A percentile compares a stretch with the other conserved stretches of the same genome.
phyloP scores from a whole-genome alignment of 257 asterid genomes.

The Leonotis leonurus region DNA sequence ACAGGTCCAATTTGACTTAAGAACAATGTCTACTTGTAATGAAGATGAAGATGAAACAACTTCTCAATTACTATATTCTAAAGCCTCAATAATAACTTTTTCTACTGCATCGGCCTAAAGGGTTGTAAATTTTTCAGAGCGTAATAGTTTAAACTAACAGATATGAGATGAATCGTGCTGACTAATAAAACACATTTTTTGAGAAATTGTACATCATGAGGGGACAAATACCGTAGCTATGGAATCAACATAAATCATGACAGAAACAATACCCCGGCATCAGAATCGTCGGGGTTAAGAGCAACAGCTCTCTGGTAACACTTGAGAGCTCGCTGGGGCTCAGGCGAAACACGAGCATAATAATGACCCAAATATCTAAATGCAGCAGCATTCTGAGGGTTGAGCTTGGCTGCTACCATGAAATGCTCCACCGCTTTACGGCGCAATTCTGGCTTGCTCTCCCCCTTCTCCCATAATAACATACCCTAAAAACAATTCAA shows the following conservation, averaged over 20 bases:
- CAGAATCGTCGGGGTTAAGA: slow-evolving; percentile 77
- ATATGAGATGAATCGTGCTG: neutral
- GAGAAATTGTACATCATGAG: neutral
- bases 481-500: slow-evolving; percentile 41
- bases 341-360: slow-evolving; percentile 44
- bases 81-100: neutral
- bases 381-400: slow-evolving; percentile 70
- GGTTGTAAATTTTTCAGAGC: neutral
- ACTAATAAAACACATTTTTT: slow-evolving; percentile 5
- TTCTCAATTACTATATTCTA: slow-evolving; percentile 4
- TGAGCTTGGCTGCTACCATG: slow-evolving; percentile 58
- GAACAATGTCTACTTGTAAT: neutral
- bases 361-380: slow-evolving; percentile 86
- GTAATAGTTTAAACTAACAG: neutral
- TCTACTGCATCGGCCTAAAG: neutral
- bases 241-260: neutral
- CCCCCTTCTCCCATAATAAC: slow-evolving; percentile 69
- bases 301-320: slow-evolving; percentile 87
- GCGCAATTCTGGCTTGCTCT: slow-evolving; percentile 25
- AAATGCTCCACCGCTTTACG: slow-evolving; percentile 75
- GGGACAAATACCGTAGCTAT: slow-evolving; percentile 41
- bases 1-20: neutral
- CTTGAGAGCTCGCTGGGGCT: slow-evolving; percentile 80
- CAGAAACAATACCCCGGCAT: slow-evolving; percentile 53
- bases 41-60: neutral